Conservation (phyloP, 2,329 filamentous ascomycete species). For the Fusarium lateritium region DNA sequence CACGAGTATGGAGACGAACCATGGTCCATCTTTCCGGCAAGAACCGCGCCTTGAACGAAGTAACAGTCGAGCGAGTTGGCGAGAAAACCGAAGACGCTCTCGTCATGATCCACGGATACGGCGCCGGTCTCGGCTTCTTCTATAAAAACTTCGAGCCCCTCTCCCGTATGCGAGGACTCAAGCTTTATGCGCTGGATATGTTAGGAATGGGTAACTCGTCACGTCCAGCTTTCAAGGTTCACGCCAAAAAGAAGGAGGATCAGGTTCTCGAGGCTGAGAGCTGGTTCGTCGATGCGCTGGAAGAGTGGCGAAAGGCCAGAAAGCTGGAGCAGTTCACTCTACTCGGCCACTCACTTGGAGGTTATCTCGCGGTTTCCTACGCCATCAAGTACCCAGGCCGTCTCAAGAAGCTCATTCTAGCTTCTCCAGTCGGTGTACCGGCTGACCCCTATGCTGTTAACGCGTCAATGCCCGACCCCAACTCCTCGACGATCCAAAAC, state of each 20-base stretch:
- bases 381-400: conserved; percentile 96
- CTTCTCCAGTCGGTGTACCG: conserved; percentile 93
- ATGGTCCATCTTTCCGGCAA: conserved; percentile 89
- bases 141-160: conserved; percentile 97
- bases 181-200: conserved; percentile 93
- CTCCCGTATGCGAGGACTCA: conserved; percentile 84
- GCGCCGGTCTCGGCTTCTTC: conserved; percentile 95
- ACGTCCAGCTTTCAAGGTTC: conserved; percentile 86
- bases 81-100: conserved; percentile 87
- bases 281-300: conserved; percentile 96
- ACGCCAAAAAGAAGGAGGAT: conserved; percentile 82
- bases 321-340: conserved; percentile 95
- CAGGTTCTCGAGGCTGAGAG: conserved; percentile 91
- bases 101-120: conserved; percentile 97
- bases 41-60: conserved; percentile 91
- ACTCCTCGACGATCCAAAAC: conserved; percentile 78
- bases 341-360: conserved; percentile 92
- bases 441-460: conserved; percentile 92
- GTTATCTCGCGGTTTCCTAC: conserved; percentile 95
- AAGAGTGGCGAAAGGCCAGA: conserved; percentile 92
- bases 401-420: conserved; percentile 95
- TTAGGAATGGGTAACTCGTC: conserved; percentile 94
- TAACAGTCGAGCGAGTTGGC: conserved; percentile 86
- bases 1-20: conserved; percentile 86
- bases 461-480: conserved; percentile 83